These are phyloP conservation scores for Mrakia frigida DNA, from an alignment of 768 basidiomycete genomes.

Conservation along the genomic window DNA sequence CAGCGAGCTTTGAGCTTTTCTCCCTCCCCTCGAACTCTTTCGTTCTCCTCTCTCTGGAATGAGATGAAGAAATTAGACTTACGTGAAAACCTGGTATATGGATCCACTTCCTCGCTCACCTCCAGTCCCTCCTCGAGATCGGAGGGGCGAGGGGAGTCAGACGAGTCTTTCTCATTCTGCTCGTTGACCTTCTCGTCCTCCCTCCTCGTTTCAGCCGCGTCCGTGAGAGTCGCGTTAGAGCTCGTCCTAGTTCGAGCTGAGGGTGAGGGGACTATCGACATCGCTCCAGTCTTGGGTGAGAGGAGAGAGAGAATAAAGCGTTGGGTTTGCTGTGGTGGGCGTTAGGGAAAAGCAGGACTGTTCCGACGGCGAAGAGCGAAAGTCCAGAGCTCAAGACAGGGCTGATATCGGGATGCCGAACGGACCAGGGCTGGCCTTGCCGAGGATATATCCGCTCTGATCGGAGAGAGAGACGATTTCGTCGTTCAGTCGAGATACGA, in stretches of 20 bases:
- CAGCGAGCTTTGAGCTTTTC: neutral
- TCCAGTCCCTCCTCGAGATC: neutral
- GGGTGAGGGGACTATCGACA: neutral
- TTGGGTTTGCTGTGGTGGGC: neutral
- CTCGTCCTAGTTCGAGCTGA: neutral
- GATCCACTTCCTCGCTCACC: neutral
- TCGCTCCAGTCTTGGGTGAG: neutral
- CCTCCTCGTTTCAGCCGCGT: neutral
- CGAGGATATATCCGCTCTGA: neutral
- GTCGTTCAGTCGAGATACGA: neutral
- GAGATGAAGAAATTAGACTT: neutral
- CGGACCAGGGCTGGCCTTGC: too few species aligned
- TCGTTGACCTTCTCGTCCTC: neutral
- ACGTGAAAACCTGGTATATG: conserved; percentile 2
- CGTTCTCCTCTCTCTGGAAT: neutral
- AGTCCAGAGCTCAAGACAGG: too few species aligned
- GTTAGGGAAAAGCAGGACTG: neutral
- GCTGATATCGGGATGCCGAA: too few species aligned
- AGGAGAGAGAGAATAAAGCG: too few species aligned
- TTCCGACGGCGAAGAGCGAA: too few species aligned
- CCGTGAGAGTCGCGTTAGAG: neutral
- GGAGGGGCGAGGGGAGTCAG: neutral
- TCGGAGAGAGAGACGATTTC: neutral
- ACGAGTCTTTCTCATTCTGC: neutral
- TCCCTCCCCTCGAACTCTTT: too few species aligned